Percentiles rank a stretch among this genome's conserved stretches.
phyloP scores from a whole-genome alignment of 2,329 filamentous ascomycete species.

The Fusarium ramigenum region DNA sequence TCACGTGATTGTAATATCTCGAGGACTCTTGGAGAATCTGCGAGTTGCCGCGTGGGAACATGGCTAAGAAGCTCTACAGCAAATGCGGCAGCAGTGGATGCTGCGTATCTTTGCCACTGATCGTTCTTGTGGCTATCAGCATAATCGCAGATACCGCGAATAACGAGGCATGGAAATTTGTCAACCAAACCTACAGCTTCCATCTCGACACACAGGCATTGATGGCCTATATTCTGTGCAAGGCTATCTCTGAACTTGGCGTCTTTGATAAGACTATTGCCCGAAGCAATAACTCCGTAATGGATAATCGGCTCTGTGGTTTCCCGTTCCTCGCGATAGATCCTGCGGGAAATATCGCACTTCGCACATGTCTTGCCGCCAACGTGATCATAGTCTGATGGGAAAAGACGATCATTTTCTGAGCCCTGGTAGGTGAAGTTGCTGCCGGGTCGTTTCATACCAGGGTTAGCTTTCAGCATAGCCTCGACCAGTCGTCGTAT shows the following conservation, averaged over 20 bases:
- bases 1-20: not conserved
- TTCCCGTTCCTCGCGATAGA: not conserved
- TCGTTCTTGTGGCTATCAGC: not conserved
- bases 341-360: not conserved
- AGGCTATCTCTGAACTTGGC: not conserved
- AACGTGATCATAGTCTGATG: not conserved
- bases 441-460: not conserved
- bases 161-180: not conserved
- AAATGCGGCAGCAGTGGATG: not conserved
- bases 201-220: not conserved
- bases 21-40: constrained; percentile 68
- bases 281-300: constrained; percentile 40
- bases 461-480: constrained; percentile 5
- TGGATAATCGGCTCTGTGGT: constrained; percentile 22
- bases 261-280: constrained; percentile 15
- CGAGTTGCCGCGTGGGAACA: constrained; percentile 55
- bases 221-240: not conserved
- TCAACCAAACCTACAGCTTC: not conserved
- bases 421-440: constrained; percentile 9
- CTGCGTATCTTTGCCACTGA: not conserved
- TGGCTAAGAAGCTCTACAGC: not conserved
- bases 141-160: not conserved
- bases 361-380: not conserved
- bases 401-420: constrained; percentile 28
- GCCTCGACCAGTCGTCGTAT: not conserved